phyloP scores from a whole-genome alignment of 179 eudicot genomes.

The Camellia oleifera region DNA sequence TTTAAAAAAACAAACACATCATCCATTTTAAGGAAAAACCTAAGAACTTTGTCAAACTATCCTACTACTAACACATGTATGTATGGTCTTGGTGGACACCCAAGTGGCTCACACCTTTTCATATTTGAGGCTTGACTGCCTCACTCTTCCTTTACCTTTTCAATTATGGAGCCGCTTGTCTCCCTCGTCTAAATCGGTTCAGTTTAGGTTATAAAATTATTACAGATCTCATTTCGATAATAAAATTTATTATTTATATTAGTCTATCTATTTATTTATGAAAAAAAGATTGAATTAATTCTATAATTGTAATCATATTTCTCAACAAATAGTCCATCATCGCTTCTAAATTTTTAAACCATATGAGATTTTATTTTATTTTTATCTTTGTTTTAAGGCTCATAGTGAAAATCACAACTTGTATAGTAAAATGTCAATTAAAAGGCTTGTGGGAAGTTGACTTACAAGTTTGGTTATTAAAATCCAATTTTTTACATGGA shows the following conservation, averaged over 20 bases:
- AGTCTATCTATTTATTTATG: too few species aligned
- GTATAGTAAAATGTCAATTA: too few species aligned
- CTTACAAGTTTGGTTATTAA: not conserved
- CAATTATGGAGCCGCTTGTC: not conserved
- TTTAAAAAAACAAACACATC: not conserved
- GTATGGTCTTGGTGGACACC: constrained; percentile 23
- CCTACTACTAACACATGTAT: too few species aligned
- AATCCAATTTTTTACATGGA: not conserved
- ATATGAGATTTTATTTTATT: not conserved
- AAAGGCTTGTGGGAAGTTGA: not conserved
- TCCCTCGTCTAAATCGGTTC: too few species aligned
- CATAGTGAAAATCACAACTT: too few species aligned
- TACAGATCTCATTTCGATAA: too few species aligned
- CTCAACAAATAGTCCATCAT: too few species aligned
- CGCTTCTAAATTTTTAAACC: not conserved
- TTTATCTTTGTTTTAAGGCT: too few species aligned
- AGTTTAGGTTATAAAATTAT: too few species aligned
- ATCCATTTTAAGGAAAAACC: constrained; percentile 5
- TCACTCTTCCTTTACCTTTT: not conserved
- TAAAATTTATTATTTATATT: too few species aligned
- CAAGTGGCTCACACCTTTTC: constrained; percentile 17
- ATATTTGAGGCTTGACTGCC: constrained; percentile 10
- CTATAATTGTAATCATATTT: too few species aligned
- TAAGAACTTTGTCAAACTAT: not conserved
- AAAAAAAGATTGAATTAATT: too few species aligned